Evolutionary conservation across 2,329 filamentous ascomycete genomes (phyloP).

Genomic region (Colletotrichum cordylinicola): DNA sequence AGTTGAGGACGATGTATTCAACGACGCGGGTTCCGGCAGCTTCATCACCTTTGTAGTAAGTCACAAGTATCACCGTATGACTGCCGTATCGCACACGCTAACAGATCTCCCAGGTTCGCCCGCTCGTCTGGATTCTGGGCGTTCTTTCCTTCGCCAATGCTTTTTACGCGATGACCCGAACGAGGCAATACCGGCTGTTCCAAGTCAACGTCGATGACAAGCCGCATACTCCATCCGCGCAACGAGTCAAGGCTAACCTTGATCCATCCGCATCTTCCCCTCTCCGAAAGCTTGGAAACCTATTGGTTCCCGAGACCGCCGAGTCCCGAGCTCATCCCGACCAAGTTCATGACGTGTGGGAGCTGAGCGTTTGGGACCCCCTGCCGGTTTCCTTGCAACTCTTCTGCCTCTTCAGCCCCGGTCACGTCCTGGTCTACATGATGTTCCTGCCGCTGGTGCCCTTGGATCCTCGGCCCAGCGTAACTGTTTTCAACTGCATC

Average conservation of each 20-base stretch:
- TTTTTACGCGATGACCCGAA: slow-evolving; percentile 80
- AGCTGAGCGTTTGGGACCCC: slow-evolving; percentile 92
- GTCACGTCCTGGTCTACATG: slow-evolving; percentile 90
- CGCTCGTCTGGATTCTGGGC: slow-evolving; percentile 74
- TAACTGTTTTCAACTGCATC: slow-evolving; percentile 85
- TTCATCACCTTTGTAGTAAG: slow-evolving; percentile 67
- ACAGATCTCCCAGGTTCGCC: slow-evolving; percentile 58
- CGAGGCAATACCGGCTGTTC: slow-evolving; percentile 89
- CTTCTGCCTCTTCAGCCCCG: slow-evolving; percentile 91
- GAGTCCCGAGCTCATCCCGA: slow-evolving; percentile 85
- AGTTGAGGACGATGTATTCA: slow-evolving; percentile 82
- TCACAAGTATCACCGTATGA: slow-evolving; percentile 14
- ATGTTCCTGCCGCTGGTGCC: slow-evolving; percentile 81
- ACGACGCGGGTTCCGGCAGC: slow-evolving; percentile 67
- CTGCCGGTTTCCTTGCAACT: slow-evolving; percentile 81
- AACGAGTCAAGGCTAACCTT: slow-evolving; percentile 86
- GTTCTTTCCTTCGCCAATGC: slow-evolving; percentile 76
- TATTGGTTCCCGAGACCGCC: slow-evolving; percentile 74
- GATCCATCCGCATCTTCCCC: slow-evolving; percentile 81
- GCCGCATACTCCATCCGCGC: slow-evolving; percentile 83
- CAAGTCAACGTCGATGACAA: slow-evolving; percentile 80
- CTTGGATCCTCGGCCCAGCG: slow-evolving; percentile 81
- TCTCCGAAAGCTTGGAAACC: slow-evolving; percentile 72
- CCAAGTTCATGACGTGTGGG: slow-evolving; percentile 88
- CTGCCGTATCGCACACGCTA: slow-evolving; percentile 9